Base-by-base conservation (phyloP, 805 yeast genomes). In the Metschnikowia aberdeeniae region DNA sequence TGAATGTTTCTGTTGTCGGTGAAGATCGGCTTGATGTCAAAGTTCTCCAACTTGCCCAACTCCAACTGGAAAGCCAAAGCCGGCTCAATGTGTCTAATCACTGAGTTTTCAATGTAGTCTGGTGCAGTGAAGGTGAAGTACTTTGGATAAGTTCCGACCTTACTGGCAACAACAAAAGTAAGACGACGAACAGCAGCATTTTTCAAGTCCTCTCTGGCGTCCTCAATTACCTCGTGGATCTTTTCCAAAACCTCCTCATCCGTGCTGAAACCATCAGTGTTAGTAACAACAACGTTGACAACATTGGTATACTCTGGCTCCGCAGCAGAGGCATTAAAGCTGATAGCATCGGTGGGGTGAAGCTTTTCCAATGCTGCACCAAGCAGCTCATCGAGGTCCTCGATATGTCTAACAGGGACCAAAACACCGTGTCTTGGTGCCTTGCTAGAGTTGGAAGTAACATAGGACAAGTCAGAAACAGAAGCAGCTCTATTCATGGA, bases 61-160 rank as follows among this genome's bases (percentile, higher is more conserved):
- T 93, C 99, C 56, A 93, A 78, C 74, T 93, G 99, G 86, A 82
- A 93, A 42, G 99, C 98, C 59, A 92, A 76, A 34, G 98, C 97
- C 20, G 99, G 99, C 68, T 93, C 98, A 57, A 93, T 89, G 65
- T 93, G 97, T 74, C 99, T 89, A 64, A 93, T 86, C 17, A 90
- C 90, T 68, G 84, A 81, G 72, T 93, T 96, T 72, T 93, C 99
- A 30, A 58, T 60, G 63, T 86, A 93, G 31, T 77, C 76, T 42
- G 95, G 95, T 50, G 92, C 96, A 60, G 86, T 87, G 79, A 88
- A 93, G 32, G 98, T 93, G 74, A 84, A 93, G 75, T 92, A 93
- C 67, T 86, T 87, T 58, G 99, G 99, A 68, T 92, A 90, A 40
- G 86, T 65, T 53, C 98, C 98, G 58, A 81, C 82, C 44, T 76